These are phyloP conservation scores for Helichrysum umbraculigerum DNA, from an alignment of 129 eudicot genomes.

Conservation along the genomic window DNA sequence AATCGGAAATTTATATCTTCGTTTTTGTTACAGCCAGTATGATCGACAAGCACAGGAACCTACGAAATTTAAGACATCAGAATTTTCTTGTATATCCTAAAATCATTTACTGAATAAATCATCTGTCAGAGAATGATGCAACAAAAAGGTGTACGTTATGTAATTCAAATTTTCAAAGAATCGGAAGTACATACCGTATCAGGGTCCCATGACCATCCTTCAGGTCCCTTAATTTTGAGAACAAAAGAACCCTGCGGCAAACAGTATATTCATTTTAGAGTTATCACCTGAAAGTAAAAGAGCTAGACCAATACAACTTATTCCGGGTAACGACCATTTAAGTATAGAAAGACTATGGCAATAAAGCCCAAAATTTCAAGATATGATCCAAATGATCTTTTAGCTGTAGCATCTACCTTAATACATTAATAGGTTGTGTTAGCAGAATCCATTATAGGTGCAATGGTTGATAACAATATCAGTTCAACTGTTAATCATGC, in stretches of 20 bases:
- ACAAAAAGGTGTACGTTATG: conserved; percentile 10
- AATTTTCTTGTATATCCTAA: conserved; percentile 14
- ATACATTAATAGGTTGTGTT: background rate
- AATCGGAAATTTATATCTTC: conserved; percentile 94
- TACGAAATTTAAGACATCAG: conserved; percentile 35
- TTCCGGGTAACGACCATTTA: background rate
- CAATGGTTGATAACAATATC: conserved; percentile 10
- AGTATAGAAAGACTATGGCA: conserved; percentile 9
- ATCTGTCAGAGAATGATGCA: conserved; percentile 10
- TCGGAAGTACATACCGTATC: conserved; percentile 56
- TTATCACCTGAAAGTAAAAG: conserved; percentile 24
- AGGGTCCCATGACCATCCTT: conserved; percentile 97
- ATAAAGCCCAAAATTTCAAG: conserved; percentile 5
- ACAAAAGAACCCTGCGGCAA: conserved; percentile 85
- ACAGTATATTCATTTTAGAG: conserved; percentile 3
- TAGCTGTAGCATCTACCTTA: conserved; percentile 14
- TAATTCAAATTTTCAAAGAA: background rate
- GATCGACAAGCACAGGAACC: conserved; percentile 89
- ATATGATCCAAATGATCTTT: conserved; percentile 6
- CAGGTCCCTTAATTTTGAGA: conserved; percentile 89
- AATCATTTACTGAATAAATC: conserved; percentile 15
- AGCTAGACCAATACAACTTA: conserved; percentile 12
- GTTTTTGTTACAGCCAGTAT: conserved; percentile 86
- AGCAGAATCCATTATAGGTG: background rate
- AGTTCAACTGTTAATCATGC: conserved; percentile 17